Evolutionary conservation across 495 filamentous ascomycete genomes (phyloP), one percentile per base, ranked within the genome.

Genomic region (Xeromyces bisporus): DNA sequence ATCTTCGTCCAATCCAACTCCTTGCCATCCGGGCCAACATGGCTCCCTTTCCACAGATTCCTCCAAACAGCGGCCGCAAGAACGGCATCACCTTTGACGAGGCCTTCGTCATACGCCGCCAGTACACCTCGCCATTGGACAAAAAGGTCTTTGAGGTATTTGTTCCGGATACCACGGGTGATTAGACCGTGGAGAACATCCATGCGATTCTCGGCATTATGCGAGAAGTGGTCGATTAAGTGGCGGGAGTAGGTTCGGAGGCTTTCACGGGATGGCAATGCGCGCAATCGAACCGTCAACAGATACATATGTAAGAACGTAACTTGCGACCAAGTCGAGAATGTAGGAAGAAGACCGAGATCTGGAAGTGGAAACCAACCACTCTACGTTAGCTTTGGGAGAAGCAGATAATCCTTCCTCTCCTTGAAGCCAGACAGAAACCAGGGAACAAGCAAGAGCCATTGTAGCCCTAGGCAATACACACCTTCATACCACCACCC

Each of bases 251-350:
- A 84, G 7, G 63, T 59, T 30, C 58, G 59, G 23, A 62, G 38
- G 16, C 62, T 66, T 13, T 74, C 64, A n/a, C 53, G 55, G 2
- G 62, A 50, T 13, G 78, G 77, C 35, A 89, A 67, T 36, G 65
- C 66, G 29, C 89, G 80, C 28, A 94, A 58, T 25, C 87, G 77
- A n/a, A 79, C 77, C n/a, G 77, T 77, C 24, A 94, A 53, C 30
- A 93, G 67, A 61, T 92, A 94, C 73, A 96, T 79, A 60, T 97
- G 85, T 9, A 96, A 67, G 60, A 96, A 84, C 12, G 85, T 86
- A 24, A 96, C 72, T 48, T 94, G 89, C 5, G 91, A 77, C 91
- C 89, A 97, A 28, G 80, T 86, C 36, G 70, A 80, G 58, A 97
- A 97, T 0, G 82, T 97, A 1, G 82, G 79, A 14, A 58, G 52